Conservation (phyloP, 1,139 yeast genomes). For the Protomyces gravidus region DNA sequence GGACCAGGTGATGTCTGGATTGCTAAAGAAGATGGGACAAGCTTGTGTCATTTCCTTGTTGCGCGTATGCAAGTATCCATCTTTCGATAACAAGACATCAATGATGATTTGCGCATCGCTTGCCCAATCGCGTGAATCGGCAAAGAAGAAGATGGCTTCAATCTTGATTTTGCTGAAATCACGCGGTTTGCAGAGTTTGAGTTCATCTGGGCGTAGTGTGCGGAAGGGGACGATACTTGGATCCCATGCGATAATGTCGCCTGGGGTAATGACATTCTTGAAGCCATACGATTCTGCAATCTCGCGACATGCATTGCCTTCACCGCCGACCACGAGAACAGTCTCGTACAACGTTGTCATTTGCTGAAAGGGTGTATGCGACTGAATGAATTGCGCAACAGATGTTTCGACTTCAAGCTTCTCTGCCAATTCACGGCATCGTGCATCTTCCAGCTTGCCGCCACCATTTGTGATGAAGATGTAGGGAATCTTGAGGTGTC, state of each 20-base stretch:
- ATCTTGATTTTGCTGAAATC: slow-evolving; percentile 72
- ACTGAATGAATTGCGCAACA: slow-evolving; percentile 76
- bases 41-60: slow-evolving; percentile 68
- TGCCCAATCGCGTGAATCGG: slow-evolving; percentile 88
- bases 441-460: slow-evolving; percentile 69
- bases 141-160: slow-evolving; percentile 80
- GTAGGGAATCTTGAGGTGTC: slow-evolving; percentile 76
- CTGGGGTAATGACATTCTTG: slow-evolving; percentile 66
- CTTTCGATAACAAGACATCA: slow-evolving; percentile 65
- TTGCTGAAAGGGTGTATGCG: slow-evolving; percentile 67
- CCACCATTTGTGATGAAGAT: slow-evolving; percentile 87
- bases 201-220: slow-evolving; percentile 49
- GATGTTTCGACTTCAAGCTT: slow-evolving; percentile 57
- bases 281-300: slow-evolving; percentile 52
- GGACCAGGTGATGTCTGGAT: slow-evolving; percentile 85
- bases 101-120: slow-evolving; percentile 81
- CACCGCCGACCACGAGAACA: slow-evolving; percentile 83
- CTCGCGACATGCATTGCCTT: slow-evolving; percentile 40
- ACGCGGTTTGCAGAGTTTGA: slow-evolving; percentile 50
- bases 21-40: slow-evolving; percentile 78
- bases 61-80: slow-evolving; percentile 78
- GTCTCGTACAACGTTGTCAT: slow-evolving; percentile 62
- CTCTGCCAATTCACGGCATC: slow-evolving; percentile 64
- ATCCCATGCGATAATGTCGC: slow-evolving; percentile 59
- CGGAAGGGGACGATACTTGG: slow-evolving; percentile 74